A percentile compares a stretch with the other conserved stretches of the same genome.
Conservation (phyloP, 371 early-diverging fungal species). For the Rhizomucor miehei region DNA sequence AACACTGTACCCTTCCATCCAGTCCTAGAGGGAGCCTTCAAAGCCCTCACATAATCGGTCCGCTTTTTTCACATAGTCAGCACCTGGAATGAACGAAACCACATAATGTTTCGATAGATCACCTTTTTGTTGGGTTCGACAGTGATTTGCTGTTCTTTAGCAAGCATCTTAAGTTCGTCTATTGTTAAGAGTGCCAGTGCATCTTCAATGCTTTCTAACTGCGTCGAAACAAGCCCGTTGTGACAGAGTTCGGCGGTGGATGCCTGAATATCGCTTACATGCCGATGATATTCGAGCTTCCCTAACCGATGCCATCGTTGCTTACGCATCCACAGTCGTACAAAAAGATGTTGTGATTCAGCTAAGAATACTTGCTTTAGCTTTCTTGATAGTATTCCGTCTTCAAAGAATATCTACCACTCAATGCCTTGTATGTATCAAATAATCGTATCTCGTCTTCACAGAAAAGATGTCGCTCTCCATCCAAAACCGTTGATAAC, state of each 20-base stretch:
- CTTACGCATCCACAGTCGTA: constrained; percentile 65
- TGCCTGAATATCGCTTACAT: constrained; percentile 24
- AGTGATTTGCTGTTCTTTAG: constrained; percentile 1
- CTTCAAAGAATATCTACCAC: not conserved
- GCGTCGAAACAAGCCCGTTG: constrained; percentile 7
- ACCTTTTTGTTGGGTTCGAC: no score
- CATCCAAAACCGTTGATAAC: constrained; percentile 52
- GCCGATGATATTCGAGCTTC: constrained; percentile 30
- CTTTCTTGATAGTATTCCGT: not conserved
- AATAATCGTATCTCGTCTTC: constrained; percentile 43
- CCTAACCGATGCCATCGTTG: constrained; percentile 45
- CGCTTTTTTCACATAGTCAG: no score
- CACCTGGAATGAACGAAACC: no score
- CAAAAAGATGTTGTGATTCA: constrained; percentile 56
- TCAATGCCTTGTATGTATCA: constrained; percentile 7
- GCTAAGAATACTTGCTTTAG: constrained; percentile 16
- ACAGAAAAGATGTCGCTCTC: constrained; percentile 52
- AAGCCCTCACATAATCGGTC: no score
- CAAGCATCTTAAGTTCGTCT: constrained; percentile 25
- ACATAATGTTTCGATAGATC: no score
- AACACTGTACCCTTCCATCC: not conserved
- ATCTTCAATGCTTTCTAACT: constrained; percentile 18
- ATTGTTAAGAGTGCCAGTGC: constrained; percentile 31
- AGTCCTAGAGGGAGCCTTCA: not conserved
- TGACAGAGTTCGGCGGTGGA: constrained; percentile 14